Evolutionary conservation across 768 basidiomycete genomes (phyloP).

Genomic region (Naganishia antarctica): DNA sequence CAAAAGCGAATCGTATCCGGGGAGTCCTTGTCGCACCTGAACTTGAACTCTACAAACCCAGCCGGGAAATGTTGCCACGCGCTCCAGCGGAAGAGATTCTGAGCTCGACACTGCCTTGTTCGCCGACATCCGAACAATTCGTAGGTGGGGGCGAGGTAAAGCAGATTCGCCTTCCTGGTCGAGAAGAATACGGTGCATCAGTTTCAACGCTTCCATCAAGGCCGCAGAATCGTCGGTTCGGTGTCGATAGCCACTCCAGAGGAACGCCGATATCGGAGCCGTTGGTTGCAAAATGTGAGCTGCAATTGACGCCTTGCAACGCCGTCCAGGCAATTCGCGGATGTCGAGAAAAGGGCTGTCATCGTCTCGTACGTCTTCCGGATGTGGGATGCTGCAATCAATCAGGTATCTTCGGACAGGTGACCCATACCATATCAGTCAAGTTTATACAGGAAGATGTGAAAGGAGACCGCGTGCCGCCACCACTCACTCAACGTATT

Average conservation of each 20-base stretch:
- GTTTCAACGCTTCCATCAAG: neutral
- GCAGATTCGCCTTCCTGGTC: neutral
- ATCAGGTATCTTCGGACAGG: neutral
- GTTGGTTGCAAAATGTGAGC: too few species aligned
- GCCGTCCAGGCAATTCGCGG: neutral
- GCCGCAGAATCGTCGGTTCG: neutral
- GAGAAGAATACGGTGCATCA: neutral
- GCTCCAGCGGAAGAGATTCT: too few species aligned
- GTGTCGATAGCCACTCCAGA: neutral
- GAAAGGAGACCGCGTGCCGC: neutral
- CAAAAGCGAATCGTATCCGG: too few species aligned
- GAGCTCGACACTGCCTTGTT: too few species aligned
- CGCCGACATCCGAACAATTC: neutral
- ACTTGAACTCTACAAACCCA: too few species aligned
- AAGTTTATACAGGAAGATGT: neutral
- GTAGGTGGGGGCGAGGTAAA: neutral
- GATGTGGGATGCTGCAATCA: neutral
- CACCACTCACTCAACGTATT: neutral
- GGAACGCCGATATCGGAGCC: neutral
- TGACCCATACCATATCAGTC: too few species aligned
- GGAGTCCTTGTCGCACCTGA: too few species aligned
- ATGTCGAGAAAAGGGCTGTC: neutral
- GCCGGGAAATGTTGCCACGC: too few species aligned
- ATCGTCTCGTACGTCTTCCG: neutral
- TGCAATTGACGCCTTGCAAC: neutral